These are phyloP conservation scores for Gynochthodes officinalis DNA, from an alignment of 257 asterid genomes.

Conservation along the genomic window DNA sequence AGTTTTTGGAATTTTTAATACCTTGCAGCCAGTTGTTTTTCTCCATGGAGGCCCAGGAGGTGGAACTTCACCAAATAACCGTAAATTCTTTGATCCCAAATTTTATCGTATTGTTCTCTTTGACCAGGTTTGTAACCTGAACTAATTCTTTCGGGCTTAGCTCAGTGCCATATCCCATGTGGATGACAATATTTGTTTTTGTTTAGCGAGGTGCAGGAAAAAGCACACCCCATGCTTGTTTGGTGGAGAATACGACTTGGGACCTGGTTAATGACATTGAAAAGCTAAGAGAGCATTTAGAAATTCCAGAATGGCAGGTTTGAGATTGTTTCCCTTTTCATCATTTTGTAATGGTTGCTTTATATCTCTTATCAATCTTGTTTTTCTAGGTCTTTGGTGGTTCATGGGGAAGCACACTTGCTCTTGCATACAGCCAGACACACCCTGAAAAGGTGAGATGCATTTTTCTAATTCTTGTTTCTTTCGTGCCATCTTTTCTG, in stretches of 20 bases:
- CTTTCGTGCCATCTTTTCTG: constrained; percentile 1
- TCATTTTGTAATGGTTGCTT: constrained; percentile 14
- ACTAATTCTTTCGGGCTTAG: constrained; percentile 22
- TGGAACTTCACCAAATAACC: constrained; percentile 87
- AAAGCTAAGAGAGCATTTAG: constrained; percentile 70
- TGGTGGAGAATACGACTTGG: constrained; percentile 91
- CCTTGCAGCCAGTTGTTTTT: constrained; percentile 79
- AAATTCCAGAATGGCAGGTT: constrained; percentile 96
- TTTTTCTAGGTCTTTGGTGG: constrained; percentile 90
- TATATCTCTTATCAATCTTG: constrained; percentile 24
- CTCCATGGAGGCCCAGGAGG: constrained; percentile 99
- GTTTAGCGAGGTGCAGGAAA: constrained; percentile 89
- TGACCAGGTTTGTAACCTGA: constrained; percentile 65
- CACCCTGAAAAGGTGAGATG: constrained; percentile 77
- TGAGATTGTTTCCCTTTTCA: not conserved
- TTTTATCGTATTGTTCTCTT: constrained; percentile 77
- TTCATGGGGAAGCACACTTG: constrained; percentile 99
- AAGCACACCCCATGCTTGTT: constrained; percentile 93
- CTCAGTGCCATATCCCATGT: constrained; percentile 4
- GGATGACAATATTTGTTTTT: constrained; percentile 17
- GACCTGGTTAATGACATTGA: constrained; percentile 86
- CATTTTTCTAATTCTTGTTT: constrained; percentile 19
- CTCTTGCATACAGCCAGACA: constrained; percentile 85
- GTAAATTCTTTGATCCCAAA: constrained; percentile 84
- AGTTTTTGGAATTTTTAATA: constrained; percentile 5